Base-by-base conservation (phyloP, 768 basidiomycete genomes). In the Daedaleopsis nitida region DNA sequence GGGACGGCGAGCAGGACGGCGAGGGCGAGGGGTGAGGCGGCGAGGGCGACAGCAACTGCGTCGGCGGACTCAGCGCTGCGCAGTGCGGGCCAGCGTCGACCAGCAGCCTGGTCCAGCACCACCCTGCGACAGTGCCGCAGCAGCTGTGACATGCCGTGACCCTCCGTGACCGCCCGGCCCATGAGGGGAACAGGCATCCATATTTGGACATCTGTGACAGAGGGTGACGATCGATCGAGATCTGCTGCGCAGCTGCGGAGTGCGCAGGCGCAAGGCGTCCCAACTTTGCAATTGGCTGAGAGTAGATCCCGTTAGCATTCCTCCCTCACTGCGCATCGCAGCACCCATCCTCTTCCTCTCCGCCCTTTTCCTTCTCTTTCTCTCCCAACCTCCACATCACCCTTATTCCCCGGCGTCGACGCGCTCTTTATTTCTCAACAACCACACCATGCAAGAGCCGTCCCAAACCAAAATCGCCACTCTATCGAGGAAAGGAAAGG, bases 401-500 rank as follows among this genome's bases (percentile, higher is more conserved):
- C 44, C 34, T 60, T 49, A 48, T 34, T 42, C 44, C 45, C 21
- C 24, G 45, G 49, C 55, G 43, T 57, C 55, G 39, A 43, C 58
- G 49, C 51, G 45, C 55, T 48, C 55, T 13, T 27, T 50, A 42
- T 32, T n/a, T 7, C 27, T 32, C 27, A 45, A 51, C 14, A 21
- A 5, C 45, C 62, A 52, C 61, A 27, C 60, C 58, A 72, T 70
- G 68, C 66, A 59, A 17, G 71, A 71, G 45, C 52, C 65, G 6
- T 58, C 67, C 19, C 52, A 51, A 7, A 45, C 58, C 19, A 66
- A 65, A 53, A 63, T 57, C 47, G 44, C 65, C n/a, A 44, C 57
- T 23, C 34, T 64, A 45, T 65, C 70, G n/a, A 67, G 74, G 53
- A 74, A 70, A 59, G 71, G 70, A 59, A 75, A 72, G 65, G 75